phyloP scores from a whole-genome alignment of 495 filamentous ascomycete species.

The Penicillium coffeae region DNA sequence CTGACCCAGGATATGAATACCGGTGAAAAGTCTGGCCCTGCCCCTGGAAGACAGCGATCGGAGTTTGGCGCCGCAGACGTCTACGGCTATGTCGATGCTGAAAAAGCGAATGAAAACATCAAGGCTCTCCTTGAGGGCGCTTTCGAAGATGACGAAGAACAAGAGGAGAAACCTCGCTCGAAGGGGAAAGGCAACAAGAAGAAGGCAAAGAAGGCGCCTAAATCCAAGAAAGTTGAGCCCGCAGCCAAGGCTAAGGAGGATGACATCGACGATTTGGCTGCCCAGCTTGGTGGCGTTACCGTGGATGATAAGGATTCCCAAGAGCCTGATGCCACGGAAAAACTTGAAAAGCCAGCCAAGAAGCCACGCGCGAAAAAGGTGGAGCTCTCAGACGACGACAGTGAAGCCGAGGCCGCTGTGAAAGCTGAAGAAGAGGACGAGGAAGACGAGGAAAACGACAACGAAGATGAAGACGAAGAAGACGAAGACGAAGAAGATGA shows the following conservation, averaged over 20 bases:
- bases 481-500: conserved; percentile 70
- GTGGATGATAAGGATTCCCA: conserved; percentile 38
- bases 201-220: conserved; percentile 29
- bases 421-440: conserved; percentile 26
- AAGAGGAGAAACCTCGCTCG: conserved; percentile 36
- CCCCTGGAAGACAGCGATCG: conserved; percentile 1
- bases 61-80: conserved; percentile 50
- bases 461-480: conserved; percentile 45
- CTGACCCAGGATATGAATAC: conserved; percentile 33
- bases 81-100: conserved; percentile 68
- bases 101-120: conserved; percentile 76
- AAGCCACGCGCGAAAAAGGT: conserved; percentile 28
- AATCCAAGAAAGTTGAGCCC: conserved; percentile 36
- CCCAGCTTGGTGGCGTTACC: conserved; percentile 56
- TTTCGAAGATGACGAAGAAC: conserved; percentile 69
- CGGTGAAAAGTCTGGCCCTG: not conserved
- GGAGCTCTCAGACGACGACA: conserved; percentile 3
- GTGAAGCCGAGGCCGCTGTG: conserved; percentile 9
- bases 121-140: conserved; percentile 84
- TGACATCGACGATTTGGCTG: conserved; percentile 51
- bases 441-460: conserved; percentile 28
- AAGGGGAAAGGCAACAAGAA: conserved; percentile 53
- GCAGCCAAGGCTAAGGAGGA: conserved; percentile 20
- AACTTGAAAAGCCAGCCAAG: conserved; percentile 30
- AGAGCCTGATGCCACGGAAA: conserved; percentile 31